Base-by-base conservation (phyloP, 2,329 filamentous ascomycete genomes). In the Neophaeococcomyces aloes region DNA sequence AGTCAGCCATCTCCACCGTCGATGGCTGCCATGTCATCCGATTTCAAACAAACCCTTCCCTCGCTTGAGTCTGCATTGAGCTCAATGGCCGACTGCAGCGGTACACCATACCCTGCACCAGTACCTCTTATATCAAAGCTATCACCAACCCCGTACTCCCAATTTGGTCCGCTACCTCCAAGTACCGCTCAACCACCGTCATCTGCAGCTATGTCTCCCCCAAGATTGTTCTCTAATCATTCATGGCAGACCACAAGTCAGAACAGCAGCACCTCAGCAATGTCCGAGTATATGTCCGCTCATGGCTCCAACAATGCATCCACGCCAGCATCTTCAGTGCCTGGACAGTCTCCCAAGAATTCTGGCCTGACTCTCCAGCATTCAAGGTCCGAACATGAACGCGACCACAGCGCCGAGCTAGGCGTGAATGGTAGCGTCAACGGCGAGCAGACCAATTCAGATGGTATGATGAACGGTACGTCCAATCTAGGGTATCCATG, bases 401-500 rank as follows among this genome's bases (percentile, higher is more conserved):
- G 35, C 25, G 14, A 17, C 8, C 25, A 18, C 14, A 29, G 27
- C 14, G 10, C 18, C 21, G 42, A 42, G 33, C 23, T 34, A 29
- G 29, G 4, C 17, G 8, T 6, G 27, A 38, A 31, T 21, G 32
- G 7, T 15, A 17, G 21, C 13, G 4, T n/a, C 29, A 10, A 10
- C 10, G 23, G 23, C 10, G 27, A 38, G 29, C 29, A 43, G 42
- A 18, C 18, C 32, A 21, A 32, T 14, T 11, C 6, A n/a, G 21
- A 35, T 11, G 47, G 53, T 1, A 44, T 56, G 7, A 42, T 54
- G 8, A 48, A 56, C 27, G 64, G 59, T 7, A 56, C 15, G 74
- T 67, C 59, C 71, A 70, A 11, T 11, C 30, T 34, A 27, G 39
- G 30, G 4, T 35, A 35, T 15, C n/a, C 31, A 53, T 81, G 77